Base-by-base conservation (phyloP, 1,284 basidiomycete species). In the Omphalotus olearius region DNA sequence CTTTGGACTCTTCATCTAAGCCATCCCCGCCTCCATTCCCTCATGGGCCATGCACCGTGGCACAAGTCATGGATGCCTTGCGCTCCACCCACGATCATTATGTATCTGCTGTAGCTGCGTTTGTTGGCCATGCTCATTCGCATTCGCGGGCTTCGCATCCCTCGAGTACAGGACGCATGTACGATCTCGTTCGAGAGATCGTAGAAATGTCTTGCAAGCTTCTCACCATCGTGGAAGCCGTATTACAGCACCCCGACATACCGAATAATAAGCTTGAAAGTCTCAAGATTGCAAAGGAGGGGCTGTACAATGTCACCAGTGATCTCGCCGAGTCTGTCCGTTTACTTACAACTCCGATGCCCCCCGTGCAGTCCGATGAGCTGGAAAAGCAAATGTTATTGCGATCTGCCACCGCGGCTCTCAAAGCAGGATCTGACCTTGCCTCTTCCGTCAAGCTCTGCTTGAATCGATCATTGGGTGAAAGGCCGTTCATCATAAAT, bases 91-190 rank as follows among this genome's bases (percentile, higher is more conserved):
- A 96, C 65, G 93, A 96, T 62, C 83, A 89, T 54, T 88, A 97
- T 57, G 75, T 98, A 6, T 96, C 93, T 4, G 91, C 92, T 14
- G 93, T 98, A 61, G 95, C 96, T 10, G 94, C 94, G 2, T 95
- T 99, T 67, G 96, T 99, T 61, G 95, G 95, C 1, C 94, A 98
- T 63, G 90, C 93, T 1, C 95, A 99, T 64, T 91, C 91, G 13
- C 92, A 98, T 72, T 88, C 91, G 16, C 84, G 90, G 48, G 76
- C 82, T 20, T 90, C 90, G 16, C 93, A 97, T 67, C 91, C 94
- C 0, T 92, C 93, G 6, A 91, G 86, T 56, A 96, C 93, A 35
- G 93, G 93, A 0, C 88, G 94, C 60, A 80, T 98, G 66, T 94
- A 98, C 66, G 93, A 98, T 60, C 82, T 97, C 55, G 93, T 95